Evolutionary conservation across 2,329 filamentous ascomycete species (phyloP), one percentile per base, ranked within the genome.

Genomic region (Ophiobolus disseminans): DNA sequence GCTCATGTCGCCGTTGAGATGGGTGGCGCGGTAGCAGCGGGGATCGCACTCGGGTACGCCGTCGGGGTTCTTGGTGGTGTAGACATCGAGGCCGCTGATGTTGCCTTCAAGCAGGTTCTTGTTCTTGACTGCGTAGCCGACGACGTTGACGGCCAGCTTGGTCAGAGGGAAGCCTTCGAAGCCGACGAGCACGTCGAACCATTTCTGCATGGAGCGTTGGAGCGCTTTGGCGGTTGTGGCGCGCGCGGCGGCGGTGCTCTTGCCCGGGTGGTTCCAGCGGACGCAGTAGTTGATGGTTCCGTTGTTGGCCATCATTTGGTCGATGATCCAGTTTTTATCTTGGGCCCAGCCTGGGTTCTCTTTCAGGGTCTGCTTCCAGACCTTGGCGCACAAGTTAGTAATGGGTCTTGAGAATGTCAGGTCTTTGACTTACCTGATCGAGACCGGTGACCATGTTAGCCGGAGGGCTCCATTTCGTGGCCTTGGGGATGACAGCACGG

Each of bases 161-260:
- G 60, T 62, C 28, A 72, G 74, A 2, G 77, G 76, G 61, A 77
- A 79, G 42, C 73, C 75, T 32, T 78, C 76, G 34, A 72, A 79
- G 22, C 76, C 76, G 13, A 74, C 73, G 16, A 78, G 66, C 49
- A 73, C 72, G 48, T 76, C 74, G 45, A 76, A 75, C 76, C 75
- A 78, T 48, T 72, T 72, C 42, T 72, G 60, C 58, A 76, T 63
- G 4, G 68, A 68, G 17, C 58, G 58, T 40, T 75, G 66, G 2
- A 76, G 58, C 0, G 70, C 70, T 8, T 59, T 46, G 28, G 69
- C 69, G 28, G 76, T 66, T 30, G 72, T 58, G n/a, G 62, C 60
- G 8, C 76, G 75, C 39, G 76, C 65, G 2, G 70, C 69, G 4
- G 72, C 73, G 1, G 70, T 75, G 23, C 75, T 69, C 5, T 68